These are phyloP conservation scores for Clitocybe nebularis DNA, from an alignment of 1,284 basidiomycete genomes.

Conservation along the genomic window DNA sequence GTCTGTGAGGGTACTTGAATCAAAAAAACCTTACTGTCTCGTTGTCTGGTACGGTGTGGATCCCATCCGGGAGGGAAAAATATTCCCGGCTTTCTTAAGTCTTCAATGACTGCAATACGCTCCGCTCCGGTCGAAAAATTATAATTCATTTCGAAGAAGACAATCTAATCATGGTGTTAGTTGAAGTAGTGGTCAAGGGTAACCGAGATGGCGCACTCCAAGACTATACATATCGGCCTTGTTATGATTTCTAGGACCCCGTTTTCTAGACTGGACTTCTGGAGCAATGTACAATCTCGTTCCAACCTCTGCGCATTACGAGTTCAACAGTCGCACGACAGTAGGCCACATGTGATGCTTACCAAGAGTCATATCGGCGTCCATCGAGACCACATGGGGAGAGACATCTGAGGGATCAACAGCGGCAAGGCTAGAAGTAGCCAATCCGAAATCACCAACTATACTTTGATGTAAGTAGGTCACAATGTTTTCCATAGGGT, in stretches of 20 bases:
- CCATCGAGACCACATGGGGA: conserved; percentile 37
- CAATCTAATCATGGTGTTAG: conserved; percentile 52
- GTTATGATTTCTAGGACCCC: conserved; percentile 65
- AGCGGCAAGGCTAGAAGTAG: conserved; percentile 77
- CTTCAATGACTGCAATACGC: conserved; percentile 79
- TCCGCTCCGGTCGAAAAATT: conserved; percentile 85
- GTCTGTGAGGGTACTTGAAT: neutral
- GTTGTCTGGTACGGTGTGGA: conserved; percentile 55
- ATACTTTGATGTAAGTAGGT: neutral
- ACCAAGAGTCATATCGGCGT: conserved; percentile 76
- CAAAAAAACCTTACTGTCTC: conserved; percentile 53
- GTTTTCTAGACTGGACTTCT: conserved; percentile 67
- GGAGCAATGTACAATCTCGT: conserved; percentile 94
- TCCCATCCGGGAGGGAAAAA: conserved; percentile 80
- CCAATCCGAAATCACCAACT: conserved; percentile 93
- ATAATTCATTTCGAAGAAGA: conserved; percentile 98
- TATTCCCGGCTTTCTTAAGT: conserved; percentile 69
- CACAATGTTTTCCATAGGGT: neutral
- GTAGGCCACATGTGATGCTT: conserved; percentile 11
- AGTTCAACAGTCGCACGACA: neutral
- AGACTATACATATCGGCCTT: conserved; percentile 97
- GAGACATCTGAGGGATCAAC: conserved; percentile 67
- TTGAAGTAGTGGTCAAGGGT: conserved; percentile 2
- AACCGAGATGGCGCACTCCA: conserved; percentile 49
- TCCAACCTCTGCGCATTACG: conserved; percentile 68